phyloP scores from a whole-genome alignment of 768 basidiomycete species.

The Termitomyces sp. region DNA sequence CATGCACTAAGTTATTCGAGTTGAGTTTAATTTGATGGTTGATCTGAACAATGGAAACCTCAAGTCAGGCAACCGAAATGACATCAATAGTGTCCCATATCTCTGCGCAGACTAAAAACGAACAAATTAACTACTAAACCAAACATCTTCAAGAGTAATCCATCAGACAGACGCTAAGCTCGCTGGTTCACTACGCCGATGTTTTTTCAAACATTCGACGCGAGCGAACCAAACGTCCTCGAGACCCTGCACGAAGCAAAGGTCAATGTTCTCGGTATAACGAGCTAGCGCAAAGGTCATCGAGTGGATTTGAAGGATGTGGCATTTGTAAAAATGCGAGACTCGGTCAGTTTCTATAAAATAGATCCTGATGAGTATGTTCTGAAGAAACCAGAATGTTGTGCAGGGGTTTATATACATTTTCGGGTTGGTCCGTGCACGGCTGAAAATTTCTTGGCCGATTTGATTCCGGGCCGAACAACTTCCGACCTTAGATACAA shows the following conservation, averaged over 20 bases:
- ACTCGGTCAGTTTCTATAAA: constrained; percentile 26
- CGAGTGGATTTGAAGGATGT: constrained; percentile 23
- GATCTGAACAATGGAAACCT: too few relatives aligned
- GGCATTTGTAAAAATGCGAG: constrained; percentile 26
- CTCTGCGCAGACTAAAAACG: too few relatives aligned
- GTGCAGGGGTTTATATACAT: constrained; percentile 5
- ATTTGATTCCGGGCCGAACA: background rate
- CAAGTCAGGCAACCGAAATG: too few relatives aligned
- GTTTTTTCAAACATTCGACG: constrained; percentile 8
- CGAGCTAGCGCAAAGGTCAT: constrained; percentile 20
- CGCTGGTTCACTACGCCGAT: constrained; percentile 8
- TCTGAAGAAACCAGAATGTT: constrained; percentile 12
- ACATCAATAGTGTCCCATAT: too few relatives aligned
- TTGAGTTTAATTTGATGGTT: too few relatives aligned
- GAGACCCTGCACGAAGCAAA: constrained; percentile 13
- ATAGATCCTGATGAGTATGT: constrained; percentile 26
- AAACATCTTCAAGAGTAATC: background rate
- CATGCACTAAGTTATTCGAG: too few relatives aligned
- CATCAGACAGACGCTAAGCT: constrained; percentile 20
- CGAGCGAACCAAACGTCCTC: constrained; percentile 19
- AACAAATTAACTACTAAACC: too few relatives aligned
- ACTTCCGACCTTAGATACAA: background rate
- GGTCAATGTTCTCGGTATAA: constrained; percentile 21
- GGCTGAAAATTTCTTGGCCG: background rate
- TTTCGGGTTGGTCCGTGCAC: constrained; percentile 9